These are phyloP conservation scores for Gloeophyllum trabeum DNA, from an alignment of 768 basidiomycete species.

Conservation along the genomic window DNA sequence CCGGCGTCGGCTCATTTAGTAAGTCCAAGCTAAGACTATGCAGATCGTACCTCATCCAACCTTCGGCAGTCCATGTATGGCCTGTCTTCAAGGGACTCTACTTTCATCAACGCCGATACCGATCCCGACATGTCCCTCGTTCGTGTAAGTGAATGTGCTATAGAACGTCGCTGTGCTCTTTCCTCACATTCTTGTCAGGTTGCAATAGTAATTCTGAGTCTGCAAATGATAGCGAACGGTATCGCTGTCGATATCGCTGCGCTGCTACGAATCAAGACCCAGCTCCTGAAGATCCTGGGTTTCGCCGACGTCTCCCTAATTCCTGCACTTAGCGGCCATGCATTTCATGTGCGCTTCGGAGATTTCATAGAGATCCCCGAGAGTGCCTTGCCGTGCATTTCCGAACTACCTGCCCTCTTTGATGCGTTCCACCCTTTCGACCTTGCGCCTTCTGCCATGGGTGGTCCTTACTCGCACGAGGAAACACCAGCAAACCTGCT, in stretches of 20 bases:
- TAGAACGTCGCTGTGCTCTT: background rate
- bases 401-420: slow-evolving; percentile 43
- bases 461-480: slow-evolving; percentile 24
- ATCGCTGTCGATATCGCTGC: slow-evolving; percentile 37
- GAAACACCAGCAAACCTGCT: slow-evolving; percentile 32
- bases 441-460: slow-evolving; percentile 35
- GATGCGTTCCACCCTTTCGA: slow-evolving; percentile 45
- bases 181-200: slow-evolving; percentile 23
- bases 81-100: slow-evolving; percentile 19
- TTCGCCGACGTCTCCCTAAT: slow-evolving; percentile 38
- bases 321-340: slow-evolving; percentile 34
- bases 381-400: slow-evolving; percentile 40
- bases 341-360: slow-evolving; percentile 44
- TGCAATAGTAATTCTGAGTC: slow-evolving; percentile 41
- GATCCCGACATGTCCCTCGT: slow-evolving; percentile 39
- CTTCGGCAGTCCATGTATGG: slow-evolving; percentile 32
- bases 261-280: slow-evolving; percentile 48
- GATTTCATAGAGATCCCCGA: slow-evolving; percentile 30
- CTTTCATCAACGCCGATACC: slow-evolving; percentile 6
- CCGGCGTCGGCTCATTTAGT: slow-evolving; percentile 31
- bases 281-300: slow-evolving; percentile 37
- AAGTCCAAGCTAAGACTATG: slow-evolving; percentile 8
- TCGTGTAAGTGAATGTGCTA: slow-evolving; percentile 22
- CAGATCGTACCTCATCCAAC: background rate
- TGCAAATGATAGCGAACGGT: slow-evolving; percentile 61